Base-by-base conservation (phyloP, 768 basidiomycete species). In the Suillus subluteus region DNA sequence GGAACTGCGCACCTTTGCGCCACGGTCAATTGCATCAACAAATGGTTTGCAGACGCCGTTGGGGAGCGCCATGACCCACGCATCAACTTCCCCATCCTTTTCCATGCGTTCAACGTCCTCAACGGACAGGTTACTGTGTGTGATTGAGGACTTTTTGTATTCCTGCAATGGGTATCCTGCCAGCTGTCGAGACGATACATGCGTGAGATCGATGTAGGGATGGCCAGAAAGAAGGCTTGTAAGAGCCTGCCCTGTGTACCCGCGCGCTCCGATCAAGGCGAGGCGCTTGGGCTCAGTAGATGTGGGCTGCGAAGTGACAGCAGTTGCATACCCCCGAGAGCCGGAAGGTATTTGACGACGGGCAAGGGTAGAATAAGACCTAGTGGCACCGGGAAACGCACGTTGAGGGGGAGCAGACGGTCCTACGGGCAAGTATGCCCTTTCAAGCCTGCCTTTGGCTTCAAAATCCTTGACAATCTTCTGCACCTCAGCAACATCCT, bases 11-110 rank as follows among this genome's bases (percentile, higher is more conserved):
- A 83, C 85, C 68, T 81, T 79, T 16, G 90, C 82, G 6, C 90
- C 94, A 44, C 87, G 84, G 73, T 98, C 95, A 58, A 99, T 81
- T 18, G 97, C 97, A 73, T 96, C 95, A 41, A 99, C 95, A 75
- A 97, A 99, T 0, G 96, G 96, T 79, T 96, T 96, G 81, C 93
- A 92, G 30, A 95, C 87, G 23, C 98, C 98, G 71, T 99, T 99
- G n/a, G 98, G 98, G 58, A 99, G 85, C 3, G 98, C 98, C 93
- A 98, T 96, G 63, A 99, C 88, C 97, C 98, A 99, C 11, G 95
- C 97, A 74, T 99, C 97, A 21, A 99, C 95, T 73, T 91, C 92
- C 11, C 92, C 90, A 61, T 88, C 82, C 79, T 90, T 89, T 79
- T 98, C 98, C 90, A 99, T 92, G 74, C 80, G 82, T 76, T 94